These are phyloP conservation scores for Globisporangium echinulatum DNA, from an alignment of 352 stramenopile genomes.

Conservation along the genomic window DNA sequence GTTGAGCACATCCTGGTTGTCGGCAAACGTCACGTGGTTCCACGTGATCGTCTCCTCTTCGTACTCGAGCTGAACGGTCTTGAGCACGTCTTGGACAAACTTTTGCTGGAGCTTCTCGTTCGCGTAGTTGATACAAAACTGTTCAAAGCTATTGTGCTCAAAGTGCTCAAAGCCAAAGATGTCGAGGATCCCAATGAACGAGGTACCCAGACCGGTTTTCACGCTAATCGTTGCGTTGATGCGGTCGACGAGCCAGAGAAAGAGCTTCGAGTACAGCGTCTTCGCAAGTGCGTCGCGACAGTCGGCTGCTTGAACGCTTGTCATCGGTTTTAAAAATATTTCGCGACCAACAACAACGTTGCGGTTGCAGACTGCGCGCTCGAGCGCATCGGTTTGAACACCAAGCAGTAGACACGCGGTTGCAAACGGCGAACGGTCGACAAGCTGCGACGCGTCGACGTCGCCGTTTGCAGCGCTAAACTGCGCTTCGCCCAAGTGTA, in stretches of 20 bases:
- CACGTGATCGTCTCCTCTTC: slow-evolving; percentile 89
- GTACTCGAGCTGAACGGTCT: slow-evolving; percentile 87
- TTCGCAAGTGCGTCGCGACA: slow-evolving; percentile 94
- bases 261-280: slow-evolving; percentile 92
- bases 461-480: slow-evolving; percentile 78
- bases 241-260: slow-evolving; percentile 93
- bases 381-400: slow-evolving; percentile 44
- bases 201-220: slow-evolving; percentile 24
- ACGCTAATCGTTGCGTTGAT: slow-evolving; percentile 91
- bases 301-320: slow-evolving; percentile 70
- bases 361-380: slow-evolving; percentile 68
- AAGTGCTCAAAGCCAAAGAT: slow-evolving; percentile 96
- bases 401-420: slow-evolving; percentile 56
- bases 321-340: slow-evolving; percentile 81
- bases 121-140: slow-evolving; percentile 91
- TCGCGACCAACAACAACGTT: slow-evolving; percentile 81
- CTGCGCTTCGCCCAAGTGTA: slow-evolving; percentile 90
- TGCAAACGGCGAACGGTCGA: slow-evolving; percentile 47
- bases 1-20: slow-evolving; percentile 89
- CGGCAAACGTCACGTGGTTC: slow-evolving; percentile 85
- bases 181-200: slow-evolving; percentile 91
- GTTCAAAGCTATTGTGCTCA: slow-evolving; percentile 91
- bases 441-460: slow-evolving; percentile 64
- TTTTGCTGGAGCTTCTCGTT: slow-evolving; percentile 93
- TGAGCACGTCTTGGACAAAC: slow-evolving; percentile 88